Conservation (phyloP, 2,329 filamentous ascomycete species). For the Sporothrix inflata region DNA sequence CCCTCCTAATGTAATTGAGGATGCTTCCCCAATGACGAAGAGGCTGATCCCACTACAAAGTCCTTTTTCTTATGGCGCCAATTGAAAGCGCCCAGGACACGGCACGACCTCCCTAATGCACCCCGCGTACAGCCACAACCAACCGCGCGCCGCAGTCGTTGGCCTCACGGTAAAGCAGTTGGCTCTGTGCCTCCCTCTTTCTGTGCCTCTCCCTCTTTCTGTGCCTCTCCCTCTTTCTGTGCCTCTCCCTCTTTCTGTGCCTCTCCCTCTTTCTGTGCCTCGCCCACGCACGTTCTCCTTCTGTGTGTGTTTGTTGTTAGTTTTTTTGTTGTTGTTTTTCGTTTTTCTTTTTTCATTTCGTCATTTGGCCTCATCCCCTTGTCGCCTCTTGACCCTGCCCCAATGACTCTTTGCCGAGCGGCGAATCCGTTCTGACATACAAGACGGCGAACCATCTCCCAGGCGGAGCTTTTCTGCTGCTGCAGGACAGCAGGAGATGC, state of each 20-base stretch:
- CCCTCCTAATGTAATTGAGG: background rate
- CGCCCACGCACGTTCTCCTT: too few species aligned
- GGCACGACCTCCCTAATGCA: slow-evolving; percentile 7
- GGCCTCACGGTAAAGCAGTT: background rate
- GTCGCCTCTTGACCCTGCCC: background rate
- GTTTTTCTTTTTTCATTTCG: background rate
- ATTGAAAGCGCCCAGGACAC: background rate
- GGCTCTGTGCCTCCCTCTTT: slow-evolving; percentile 14
- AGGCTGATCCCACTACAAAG: background rate
- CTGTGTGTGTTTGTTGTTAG: background rate
- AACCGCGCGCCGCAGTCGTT: background rate
- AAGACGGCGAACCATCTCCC: background rate
- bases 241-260: background rate
- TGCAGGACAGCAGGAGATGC: background rate
- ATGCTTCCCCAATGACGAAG: background rate
- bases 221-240: slow-evolving; percentile 9
- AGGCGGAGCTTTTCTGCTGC: background rate
- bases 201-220: background rate
- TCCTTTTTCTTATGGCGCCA: background rate
- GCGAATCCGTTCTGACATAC: background rate
- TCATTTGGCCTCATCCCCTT: background rate
- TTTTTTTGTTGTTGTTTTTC: background rate
- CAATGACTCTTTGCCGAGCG: slow-evolving; percentile 5
- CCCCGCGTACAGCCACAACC: slow-evolving; percentile 15
- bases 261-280: slow-evolving; percentile 7